Percentiles rank a stretch among this genome's conserved stretches.
phyloP scores from a whole-genome alignment of 2,329 filamentous ascomycete species.

The Macroventuria anomochaeta region DNA sequence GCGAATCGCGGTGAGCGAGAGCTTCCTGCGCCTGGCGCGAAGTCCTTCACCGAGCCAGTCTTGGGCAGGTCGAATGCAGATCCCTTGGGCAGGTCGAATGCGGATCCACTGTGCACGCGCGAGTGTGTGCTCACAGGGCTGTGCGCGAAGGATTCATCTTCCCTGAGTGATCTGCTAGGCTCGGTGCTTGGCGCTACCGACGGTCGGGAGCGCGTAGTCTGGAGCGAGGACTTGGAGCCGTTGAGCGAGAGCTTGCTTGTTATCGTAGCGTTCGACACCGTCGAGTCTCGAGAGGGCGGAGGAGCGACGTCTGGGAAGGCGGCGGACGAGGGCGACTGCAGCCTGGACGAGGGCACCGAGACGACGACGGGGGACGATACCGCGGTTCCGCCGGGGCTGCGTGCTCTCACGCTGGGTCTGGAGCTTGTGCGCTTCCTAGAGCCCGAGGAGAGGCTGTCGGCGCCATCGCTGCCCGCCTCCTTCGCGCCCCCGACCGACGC shows the following conservation, averaged over 20 bases:
- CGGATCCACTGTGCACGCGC: constrained; percentile 27
- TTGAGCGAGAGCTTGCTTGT: constrained; percentile 43
- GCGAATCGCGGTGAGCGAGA: constrained; percentile 31
- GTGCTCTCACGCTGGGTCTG: constrained; percentile 17
- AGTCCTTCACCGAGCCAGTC: constrained; percentile 26
- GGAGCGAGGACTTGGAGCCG: constrained; percentile 38
- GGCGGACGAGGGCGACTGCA: constrained; percentile 49
- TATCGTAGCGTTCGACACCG: constrained; percentile 35
- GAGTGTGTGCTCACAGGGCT: constrained; percentile 38
- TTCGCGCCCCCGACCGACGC: constrained; percentile 78
- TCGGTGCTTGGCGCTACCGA: constrained; percentile 35
- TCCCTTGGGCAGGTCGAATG: constrained; percentile 29
- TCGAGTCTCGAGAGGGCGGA: constrained; percentile 46
- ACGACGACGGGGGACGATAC: constrained; percentile 47
- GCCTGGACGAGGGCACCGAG: constrained; percentile 44
- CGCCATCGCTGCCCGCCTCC: constrained; percentile 50
- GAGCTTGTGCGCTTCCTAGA: constrained; percentile 25
- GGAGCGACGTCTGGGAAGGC: constrained; percentile 44
- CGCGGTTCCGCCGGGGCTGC: constrained; percentile 38
- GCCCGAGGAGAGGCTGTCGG: constrained; percentile 30
- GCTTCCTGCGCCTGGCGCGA: constrained; percentile 14
- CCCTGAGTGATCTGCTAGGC: constrained; percentile 18
- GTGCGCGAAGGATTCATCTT: constrained; percentile 36
- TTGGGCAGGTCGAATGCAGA: constrained; percentile 29
- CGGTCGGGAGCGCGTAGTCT: constrained; percentile 39